A percentile compares a stretch with the other conserved stretches of the same genome.
phyloP scores from a whole-genome alignment of 2,329 filamentous ascomycete genomes.

The Fusarium agapanthi region DNA sequence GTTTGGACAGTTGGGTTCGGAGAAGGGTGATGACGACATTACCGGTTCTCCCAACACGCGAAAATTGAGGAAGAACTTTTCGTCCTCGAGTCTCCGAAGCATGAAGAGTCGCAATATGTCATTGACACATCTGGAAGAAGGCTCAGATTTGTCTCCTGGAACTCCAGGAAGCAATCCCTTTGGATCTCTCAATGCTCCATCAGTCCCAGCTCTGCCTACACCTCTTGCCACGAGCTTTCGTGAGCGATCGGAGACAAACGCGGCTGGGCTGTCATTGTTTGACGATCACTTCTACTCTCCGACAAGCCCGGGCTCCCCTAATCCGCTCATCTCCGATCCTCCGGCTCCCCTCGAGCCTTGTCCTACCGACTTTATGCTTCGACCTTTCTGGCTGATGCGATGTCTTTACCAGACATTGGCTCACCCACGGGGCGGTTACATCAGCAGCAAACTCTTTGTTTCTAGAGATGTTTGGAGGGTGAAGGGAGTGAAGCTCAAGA shows the following conservation, averaged over 20 bases:
- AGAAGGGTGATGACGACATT: constrained; percentile 51
- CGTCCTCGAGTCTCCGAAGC: constrained; percentile 74
- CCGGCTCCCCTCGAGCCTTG: constrained; percentile 89
- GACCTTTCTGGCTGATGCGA: constrained; percentile 98
- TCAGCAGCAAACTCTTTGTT: constrained; percentile 91
- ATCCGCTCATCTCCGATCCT: constrained; percentile 67
- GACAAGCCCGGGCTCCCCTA: constrained; percentile 70
- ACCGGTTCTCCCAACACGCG: constrained; percentile 62
- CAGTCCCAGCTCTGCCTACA: constrained; percentile 71
- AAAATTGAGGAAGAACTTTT: constrained; percentile 71
- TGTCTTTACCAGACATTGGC: constrained; percentile 91
- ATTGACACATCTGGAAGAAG: constrained; percentile 66
- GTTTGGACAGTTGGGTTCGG: constrained; percentile 45
- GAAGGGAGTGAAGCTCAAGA: constrained; percentile 91
- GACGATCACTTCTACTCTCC: constrained; percentile 82
- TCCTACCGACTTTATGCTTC: constrained; percentile 85
- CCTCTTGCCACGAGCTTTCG: constrained; percentile 71
- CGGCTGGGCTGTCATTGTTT: constrained; percentile 79
- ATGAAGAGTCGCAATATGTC: constrained; percentile 80
- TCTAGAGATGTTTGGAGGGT: constrained; percentile 94
- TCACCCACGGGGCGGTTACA: constrained; percentile 89
- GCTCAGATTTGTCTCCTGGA: constrained; percentile 73
- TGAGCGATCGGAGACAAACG: constrained; percentile 63
- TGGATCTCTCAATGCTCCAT: constrained; percentile 58
- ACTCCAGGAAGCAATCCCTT: constrained; percentile 79